Conservation (phyloP, 441 rosid genomes). For the Geranium incanum region DNA sequence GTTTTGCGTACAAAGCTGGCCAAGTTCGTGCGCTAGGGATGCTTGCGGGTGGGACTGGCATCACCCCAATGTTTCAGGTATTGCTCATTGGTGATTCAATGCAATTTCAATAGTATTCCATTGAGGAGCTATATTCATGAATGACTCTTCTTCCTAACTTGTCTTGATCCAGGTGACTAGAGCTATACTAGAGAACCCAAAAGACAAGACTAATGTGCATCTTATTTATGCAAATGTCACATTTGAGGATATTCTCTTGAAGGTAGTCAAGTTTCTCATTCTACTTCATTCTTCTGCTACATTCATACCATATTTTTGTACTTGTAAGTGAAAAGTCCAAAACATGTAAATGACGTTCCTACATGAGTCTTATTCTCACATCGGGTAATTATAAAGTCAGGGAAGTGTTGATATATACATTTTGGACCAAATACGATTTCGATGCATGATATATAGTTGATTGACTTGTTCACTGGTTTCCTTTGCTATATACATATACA, state of each 20-base stretch:
- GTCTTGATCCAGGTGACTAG: slow-evolving; percentile 13
- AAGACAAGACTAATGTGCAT: slow-evolving; percentile 18
- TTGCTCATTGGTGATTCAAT: too few relatives aligned
- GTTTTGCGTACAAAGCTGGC: slow-evolving; percentile 19
- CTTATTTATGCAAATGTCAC: slow-evolving; percentile 22
- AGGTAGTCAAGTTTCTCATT: slow-evolving; percentile 8
- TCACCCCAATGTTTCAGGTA: slow-evolving; percentile 27
- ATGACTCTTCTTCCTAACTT: neutral
- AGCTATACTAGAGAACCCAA: slow-evolving; percentile 23
- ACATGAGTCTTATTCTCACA: too few relatives aligned
- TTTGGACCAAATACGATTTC: neutral
- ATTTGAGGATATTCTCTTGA: slow-evolving; percentile 18
- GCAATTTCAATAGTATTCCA: too few relatives aligned
- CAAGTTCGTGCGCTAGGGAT: slow-evolving; percentile 21
- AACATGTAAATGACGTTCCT: too few relatives aligned
- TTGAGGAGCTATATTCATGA: neutral
- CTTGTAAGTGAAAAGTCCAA: neutral
- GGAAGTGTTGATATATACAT: too few relatives aligned
- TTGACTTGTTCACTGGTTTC: neutral
- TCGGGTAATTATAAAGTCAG: too few relatives aligned
- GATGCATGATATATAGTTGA: neutral
- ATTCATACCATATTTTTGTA: neutral
- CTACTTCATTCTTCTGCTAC: neutral
- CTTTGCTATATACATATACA: neutral
- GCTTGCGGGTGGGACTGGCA: slow-evolving; percentile 24